A percentile compares a stretch with the other conserved stretches of the same genome.
phyloP scores from a whole-genome alignment of 176 grass and related monocot species.

The sorghum (Sorghum bicolor) region DNA sequence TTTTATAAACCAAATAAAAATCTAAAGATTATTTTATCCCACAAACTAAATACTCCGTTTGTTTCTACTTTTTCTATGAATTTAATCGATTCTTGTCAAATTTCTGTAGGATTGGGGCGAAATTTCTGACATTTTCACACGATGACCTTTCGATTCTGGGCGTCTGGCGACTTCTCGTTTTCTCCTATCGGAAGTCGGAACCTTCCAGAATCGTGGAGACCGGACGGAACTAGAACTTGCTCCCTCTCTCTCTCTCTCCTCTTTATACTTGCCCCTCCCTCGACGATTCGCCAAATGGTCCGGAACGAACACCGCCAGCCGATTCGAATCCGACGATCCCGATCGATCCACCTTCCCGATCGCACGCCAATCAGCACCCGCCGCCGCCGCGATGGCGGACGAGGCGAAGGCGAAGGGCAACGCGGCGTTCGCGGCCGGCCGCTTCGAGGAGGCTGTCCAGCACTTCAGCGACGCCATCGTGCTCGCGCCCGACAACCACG shows the following conservation, averaged over 20 bases:
- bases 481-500: conserved; percentile 53
- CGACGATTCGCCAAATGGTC: not conserved
- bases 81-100: no score
- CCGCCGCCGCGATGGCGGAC: conserved; percentile 40
- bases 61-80: no score
- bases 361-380: not conserved
- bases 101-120: no score
- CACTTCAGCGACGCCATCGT: conserved; percentile 61
- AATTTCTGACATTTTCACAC: no score
- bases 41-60: no score
- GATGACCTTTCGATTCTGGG: not conserved
- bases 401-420: conserved; percentile 72
- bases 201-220: conserved; percentile 41
- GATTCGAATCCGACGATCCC: conserved; percentile 6
- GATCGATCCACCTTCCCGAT: conserved; percentile 6
- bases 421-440: conserved; percentile 55
- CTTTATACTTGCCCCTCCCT: not conserved
- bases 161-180: not conserved
- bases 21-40: no score
- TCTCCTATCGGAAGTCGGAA: conserved; percentile 40
- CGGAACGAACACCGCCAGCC: not conserved
- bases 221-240: not conserved
- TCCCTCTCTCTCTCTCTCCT: not conserved
- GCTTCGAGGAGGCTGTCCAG: conserved; percentile 47
- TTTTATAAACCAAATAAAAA: no score